Evolutionary conservation across 116 monocot species (phyloP).

Genomic region (Thalassia testudinum): DNA sequence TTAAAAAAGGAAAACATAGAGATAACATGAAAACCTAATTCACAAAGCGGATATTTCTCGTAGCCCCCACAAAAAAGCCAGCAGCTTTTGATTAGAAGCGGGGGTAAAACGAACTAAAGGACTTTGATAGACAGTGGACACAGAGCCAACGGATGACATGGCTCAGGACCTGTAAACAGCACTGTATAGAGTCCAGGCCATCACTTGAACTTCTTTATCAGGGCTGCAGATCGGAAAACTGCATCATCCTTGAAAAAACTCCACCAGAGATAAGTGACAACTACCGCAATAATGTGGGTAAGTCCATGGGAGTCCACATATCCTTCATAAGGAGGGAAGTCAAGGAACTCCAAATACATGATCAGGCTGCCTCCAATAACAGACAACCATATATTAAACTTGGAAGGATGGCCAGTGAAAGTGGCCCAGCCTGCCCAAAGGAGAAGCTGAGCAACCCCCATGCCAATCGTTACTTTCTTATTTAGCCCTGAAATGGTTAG

Average conservation of each 20-base stretch:
- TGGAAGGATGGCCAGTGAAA: constrained; percentile 35
- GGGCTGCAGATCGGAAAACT: constrained; percentile 29
- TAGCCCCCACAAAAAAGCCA: no score
- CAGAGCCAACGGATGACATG: no score
- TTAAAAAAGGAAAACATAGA: no score
- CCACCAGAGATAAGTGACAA: constrained; percentile 80
- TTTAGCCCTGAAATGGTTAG: constrained; percentile 40
- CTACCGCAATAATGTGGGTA: constrained; percentile 55
- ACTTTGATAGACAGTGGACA: no score
- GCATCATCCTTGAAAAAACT: constrained; percentile 65
- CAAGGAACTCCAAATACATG: constrained; percentile 55
- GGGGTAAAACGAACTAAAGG: no score
- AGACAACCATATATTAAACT: constrained; percentile 42
- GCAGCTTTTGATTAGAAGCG: no score
- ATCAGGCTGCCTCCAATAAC: constrained; percentile 35
- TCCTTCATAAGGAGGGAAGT: constrained; percentile 61
- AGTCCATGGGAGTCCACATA: constrained; percentile 60
- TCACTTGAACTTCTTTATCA: constrained; percentile 50
- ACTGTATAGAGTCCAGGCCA: neutral
- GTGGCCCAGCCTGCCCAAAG: constrained; percentile 71
- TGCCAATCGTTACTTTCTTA: constrained; percentile 59
- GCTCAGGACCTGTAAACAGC: no score
- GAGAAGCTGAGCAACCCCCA: constrained; percentile 48
- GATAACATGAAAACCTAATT: no score
- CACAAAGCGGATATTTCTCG: no score